phyloP scores from a whole-genome alignment of 106 monocot genomes.

The Chionographis japonica region DNA sequence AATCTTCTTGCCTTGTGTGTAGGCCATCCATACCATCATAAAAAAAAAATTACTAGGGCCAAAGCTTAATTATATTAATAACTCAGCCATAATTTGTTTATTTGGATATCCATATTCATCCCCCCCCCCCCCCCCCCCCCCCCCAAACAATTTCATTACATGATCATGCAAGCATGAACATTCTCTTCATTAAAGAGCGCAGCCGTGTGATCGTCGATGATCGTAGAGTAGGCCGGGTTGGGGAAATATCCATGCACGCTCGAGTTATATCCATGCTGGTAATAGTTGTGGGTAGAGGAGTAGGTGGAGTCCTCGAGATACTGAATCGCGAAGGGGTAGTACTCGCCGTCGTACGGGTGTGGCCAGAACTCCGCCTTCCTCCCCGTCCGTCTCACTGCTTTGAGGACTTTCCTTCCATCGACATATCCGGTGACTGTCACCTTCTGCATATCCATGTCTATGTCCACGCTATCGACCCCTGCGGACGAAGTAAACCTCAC shows the following conservation, averaged over 20 bases:
- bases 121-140: too few relatives aligned
- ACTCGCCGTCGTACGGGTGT: conserved; percentile 38
- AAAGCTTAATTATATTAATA: too few relatives aligned
- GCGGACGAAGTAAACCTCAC: background rate
- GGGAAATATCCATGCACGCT: conserved; percentile 45
- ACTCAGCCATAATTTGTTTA: too few relatives aligned
- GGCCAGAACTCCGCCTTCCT: conserved; percentile 84
- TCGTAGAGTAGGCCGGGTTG: conserved; percentile 25
- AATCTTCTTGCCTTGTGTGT: too few relatives aligned
- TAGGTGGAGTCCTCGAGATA: conserved; percentile 49
- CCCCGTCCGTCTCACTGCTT: conserved; percentile 67
- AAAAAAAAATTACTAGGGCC: too few relatives aligned
- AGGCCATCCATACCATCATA: too few relatives aligned
- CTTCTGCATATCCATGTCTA: conserved; percentile 72
- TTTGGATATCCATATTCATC: too few relatives aligned
- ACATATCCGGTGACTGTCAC: conserved; percentile 81
- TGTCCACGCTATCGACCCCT: conserved; percentile 70
- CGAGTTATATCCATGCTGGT: conserved; percentile 53
- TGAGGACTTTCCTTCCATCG: conserved; percentile 50
- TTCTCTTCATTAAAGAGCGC: conserved; percentile 72
- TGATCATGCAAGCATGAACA: conserved; percentile 63
- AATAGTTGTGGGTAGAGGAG: conserved; percentile 46
- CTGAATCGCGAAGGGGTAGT: conserved; percentile 41
- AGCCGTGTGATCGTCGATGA: conserved; percentile 43
- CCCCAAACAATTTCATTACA: conserved; percentile 18